A percentile compares a stretch with the other conserved stretches of the same genome.
Evolutionary conservation across 2,329 filamentous ascomycete species (phyloP).

Genomic region (Nannizzia gypsea): DNA sequence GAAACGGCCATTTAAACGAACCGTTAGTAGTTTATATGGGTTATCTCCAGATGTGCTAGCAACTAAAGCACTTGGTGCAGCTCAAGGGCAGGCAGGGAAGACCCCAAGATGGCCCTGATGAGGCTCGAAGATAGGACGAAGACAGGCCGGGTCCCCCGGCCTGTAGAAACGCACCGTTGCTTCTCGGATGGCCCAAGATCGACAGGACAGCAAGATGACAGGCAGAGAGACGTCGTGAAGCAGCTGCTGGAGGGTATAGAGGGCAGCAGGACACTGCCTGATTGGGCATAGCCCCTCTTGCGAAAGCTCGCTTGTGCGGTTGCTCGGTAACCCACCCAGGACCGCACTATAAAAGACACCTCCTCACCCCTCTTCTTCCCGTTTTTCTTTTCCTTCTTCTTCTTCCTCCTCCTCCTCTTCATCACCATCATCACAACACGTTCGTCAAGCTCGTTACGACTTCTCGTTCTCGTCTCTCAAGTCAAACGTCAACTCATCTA

Average conservation of each 20-base stretch:
- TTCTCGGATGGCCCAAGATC: not conserved
- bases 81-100: not conserved
- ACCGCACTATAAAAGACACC: constrained; percentile 9
- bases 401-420: constrained; percentile 7
- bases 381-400: constrained; percentile 3
- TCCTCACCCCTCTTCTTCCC: constrained; percentile 4
- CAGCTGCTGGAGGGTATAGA: not conserved
- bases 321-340: not conserved
- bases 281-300: not conserved
- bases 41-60: not conserved
- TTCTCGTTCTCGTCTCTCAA: constrained; percentile 8
- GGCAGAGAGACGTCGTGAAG: not conserved
- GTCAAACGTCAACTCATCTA: not conserved
- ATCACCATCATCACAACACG: constrained; percentile 4
- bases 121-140: not conserved
- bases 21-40: not conserved
- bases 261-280: not conserved
- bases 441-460: not conserved
- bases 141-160: not conserved
- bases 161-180: not conserved
- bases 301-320: constrained; percentile 1
- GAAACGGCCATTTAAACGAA: not conserved
- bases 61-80: not conserved
- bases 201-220: not conserved
- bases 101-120: not conserved